Conservation (phyloP, 2,329 filamentous ascomycete genomes). For the Colletotrichum kahawae region DNA sequence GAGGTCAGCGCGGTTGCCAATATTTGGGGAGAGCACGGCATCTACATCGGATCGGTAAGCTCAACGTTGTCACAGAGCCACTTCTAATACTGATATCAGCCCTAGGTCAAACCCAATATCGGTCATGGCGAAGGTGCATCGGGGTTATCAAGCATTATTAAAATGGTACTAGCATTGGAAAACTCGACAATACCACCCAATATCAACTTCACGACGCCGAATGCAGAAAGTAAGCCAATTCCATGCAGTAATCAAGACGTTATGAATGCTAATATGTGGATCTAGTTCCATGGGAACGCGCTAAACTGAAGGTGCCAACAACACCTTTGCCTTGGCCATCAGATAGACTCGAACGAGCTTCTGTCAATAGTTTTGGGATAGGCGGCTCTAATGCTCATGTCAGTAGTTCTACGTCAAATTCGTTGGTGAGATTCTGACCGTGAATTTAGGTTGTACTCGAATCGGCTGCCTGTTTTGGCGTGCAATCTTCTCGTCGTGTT, state of each 20-base stretch:
- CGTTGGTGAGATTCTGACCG: background rate
- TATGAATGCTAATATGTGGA: background rate
- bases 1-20: slow-evolving; percentile 38
- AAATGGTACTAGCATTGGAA: slow-evolving; percentile 45
- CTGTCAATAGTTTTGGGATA: slow-evolving; percentile 38
- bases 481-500: background rate
- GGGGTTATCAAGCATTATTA: slow-evolving; percentile 48
- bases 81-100: background rate
- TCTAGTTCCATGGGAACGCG: slow-evolving; percentile 24
- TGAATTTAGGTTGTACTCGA: background rate
- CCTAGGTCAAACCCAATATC: slow-evolving; percentile 40
- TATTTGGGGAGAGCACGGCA: slow-evolving; percentile 30
- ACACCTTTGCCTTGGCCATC: slow-evolving; percentile 35
- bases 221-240: slow-evolving; percentile 24
- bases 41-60: slow-evolving; percentile 30
- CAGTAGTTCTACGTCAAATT: background rate
- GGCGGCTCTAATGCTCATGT: slow-evolving; percentile 40
- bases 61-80: accelerated
- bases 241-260: too few relatives aligned
- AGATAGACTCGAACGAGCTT: slow-evolving; percentile 26
- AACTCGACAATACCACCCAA: slow-evolving; percentile 42
- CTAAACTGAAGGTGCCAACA: slow-evolving; percentile 33
- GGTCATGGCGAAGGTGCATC: slow-evolving; percentile 51
- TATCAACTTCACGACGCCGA: slow-evolving; percentile 38
- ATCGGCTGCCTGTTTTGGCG: background rate